phyloP scores from a whole-genome alignment of 768 basidiomycete species.

The Collybiopsis luxurians region DNA sequence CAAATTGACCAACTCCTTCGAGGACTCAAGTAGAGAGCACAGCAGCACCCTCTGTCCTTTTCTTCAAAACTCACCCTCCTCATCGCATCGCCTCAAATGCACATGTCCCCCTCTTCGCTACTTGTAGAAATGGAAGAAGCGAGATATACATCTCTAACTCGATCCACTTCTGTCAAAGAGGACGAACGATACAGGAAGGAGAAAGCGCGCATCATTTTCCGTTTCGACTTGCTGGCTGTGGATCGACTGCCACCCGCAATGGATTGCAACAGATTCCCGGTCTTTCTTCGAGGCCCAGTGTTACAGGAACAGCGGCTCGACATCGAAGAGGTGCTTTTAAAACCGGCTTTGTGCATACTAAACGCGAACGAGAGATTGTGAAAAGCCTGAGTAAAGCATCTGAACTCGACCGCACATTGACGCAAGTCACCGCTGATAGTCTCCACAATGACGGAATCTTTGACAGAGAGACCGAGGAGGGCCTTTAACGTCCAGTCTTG shows the following conservation, averaged over 20 bases:
- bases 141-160: background rate
- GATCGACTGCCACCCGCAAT: background rate
- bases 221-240: background rate
- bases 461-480: background rate
- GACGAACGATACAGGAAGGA: background rate
- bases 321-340: background rate
- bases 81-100: no score
- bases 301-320: background rate
- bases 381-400: background rate
- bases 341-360: background rate
- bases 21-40: no score
- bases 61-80: no score
- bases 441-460: background rate
- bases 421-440: background rate
- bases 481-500: background rate
- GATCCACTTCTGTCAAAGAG: background rate
- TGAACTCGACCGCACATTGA: background rate
- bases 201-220: background rate
- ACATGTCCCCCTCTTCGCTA: no score
- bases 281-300: background rate
- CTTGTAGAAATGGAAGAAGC: background rate
- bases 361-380: no score
- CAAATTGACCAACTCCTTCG: no score
- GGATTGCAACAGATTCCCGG: background rate
- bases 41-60: no score